Conservation (phyloP, 768 basidiomycete genomes). For the Tricholomella constricta region DNA sequence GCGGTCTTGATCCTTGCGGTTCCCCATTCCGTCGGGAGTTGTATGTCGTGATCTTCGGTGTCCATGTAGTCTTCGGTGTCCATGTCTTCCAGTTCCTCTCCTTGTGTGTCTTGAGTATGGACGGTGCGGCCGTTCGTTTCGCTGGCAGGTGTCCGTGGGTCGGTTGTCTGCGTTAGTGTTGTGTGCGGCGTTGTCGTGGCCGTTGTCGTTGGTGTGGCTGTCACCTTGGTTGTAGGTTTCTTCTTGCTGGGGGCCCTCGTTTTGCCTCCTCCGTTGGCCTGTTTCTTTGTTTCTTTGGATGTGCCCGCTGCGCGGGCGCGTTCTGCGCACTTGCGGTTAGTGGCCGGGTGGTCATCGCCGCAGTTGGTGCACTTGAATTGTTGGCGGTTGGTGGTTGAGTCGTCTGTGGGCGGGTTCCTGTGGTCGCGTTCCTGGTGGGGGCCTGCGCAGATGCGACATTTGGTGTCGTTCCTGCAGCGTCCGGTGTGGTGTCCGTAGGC, state of each 20-base stretch:
- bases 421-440: not conserved
- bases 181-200: not conserved
- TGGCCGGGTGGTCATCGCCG: not conserved
- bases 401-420: not conserved
- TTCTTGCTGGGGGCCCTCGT: not conserved
- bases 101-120: no score
- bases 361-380: not conserved
- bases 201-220: not conserved
- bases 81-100: no score
- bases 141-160: no score
- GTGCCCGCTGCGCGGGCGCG: not conserved
- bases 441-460: not conserved
- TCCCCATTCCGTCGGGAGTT: no score
- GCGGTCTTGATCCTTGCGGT: no score
- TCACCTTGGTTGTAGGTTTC: not conserved
- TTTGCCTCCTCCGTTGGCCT: not conserved
- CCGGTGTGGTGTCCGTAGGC: constrained; percentile 1
- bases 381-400: not conserved
- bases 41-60: no score
- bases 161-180: not conserved
- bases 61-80: no score
- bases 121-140: no score
- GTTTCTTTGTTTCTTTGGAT: not conserved
- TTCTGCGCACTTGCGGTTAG: not conserved
- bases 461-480: not conserved